Base-by-base conservation (phyloP, 1,284 basidiomycete species). In the Ceratobasidium sp. region DNA sequence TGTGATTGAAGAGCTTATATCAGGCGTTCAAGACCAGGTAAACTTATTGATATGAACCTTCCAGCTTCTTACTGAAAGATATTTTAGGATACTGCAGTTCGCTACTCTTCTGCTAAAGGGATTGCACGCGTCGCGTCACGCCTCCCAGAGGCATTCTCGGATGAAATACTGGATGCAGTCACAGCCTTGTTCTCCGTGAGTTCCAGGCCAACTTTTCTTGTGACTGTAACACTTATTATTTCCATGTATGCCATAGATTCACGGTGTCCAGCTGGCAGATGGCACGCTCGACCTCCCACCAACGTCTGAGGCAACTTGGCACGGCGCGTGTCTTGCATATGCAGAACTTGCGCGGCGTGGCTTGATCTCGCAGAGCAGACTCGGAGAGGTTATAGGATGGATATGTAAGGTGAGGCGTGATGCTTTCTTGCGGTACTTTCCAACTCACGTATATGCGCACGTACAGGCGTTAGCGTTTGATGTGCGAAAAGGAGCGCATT, bases 51-150 rank as follows among this genome's bases (percentile, higher is more conserved):
- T 11, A 54, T 14, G 73, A 14, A 58, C 16, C 52, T 28, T 52
- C 50, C n/a, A 46, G 16, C 23, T 46, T 7, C 30, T 21, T 41
- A 9, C 23, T 47, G 3, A 71, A 47, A 30, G 50, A 49, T 70
- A 73, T 46, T 43, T 3, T 77, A 98, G 94, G 96, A 98, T 79
- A 98, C 98, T 0, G 85, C 96, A 35, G 95, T 99, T 23, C 92
- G 98, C 57, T 99, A 95, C 87, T 96, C 96, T 11, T 89, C 94
- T 1, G 94, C 98, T 5, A 99, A 99, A 81, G 95, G 94, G 30
- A 83, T 98, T 13, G 93, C 96, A 5, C 89, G 96, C 7, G 87
- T 99, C 49, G 87, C 94, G 1, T 90, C 92, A 75, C 87, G 92
- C 16, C 86, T 99, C 0, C 94, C 97, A 1, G 73, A 80, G 0